Conservation (phyloP, 2,329 filamentous ascomycete genomes). For the Penicillium paneum region DNA sequence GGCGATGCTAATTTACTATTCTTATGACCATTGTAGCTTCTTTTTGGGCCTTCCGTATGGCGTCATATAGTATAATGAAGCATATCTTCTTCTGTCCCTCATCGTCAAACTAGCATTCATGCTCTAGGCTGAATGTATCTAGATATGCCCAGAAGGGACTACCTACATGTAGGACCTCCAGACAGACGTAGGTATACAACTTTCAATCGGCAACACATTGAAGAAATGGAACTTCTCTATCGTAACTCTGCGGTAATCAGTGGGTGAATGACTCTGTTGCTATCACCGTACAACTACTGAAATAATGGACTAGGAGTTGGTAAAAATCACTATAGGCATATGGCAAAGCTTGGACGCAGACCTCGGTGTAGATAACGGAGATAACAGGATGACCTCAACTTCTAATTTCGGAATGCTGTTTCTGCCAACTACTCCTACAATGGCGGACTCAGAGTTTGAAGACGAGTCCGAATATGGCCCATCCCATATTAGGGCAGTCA, state of each 20-base stretch:
- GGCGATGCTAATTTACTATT: slow-evolving; percentile 20
- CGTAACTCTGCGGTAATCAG: too few relatives aligned
- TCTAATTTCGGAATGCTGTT: not conserved
- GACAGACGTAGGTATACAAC: too few relatives aligned
- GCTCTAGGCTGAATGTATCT: too few relatives aligned
- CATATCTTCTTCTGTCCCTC: not conserved
- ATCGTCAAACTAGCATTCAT: not conserved
- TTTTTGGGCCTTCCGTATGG: not conserved
- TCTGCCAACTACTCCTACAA: slow-evolving; percentile 6
- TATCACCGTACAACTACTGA: not conserved
- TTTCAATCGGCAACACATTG: too few relatives aligned
- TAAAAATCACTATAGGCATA: not conserved
- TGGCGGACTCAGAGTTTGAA: slow-evolving; percentile 23
- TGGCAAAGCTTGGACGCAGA: not conserved
- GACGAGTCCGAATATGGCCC: slow-evolving; percentile 22
- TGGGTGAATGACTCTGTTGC: too few relatives aligned
- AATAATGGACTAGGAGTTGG: not conserved
- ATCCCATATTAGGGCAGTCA: slow-evolving; percentile 9
- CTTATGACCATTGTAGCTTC: slow-evolving; percentile 1
- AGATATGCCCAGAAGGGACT: not conserved
- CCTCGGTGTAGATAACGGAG: not conserved
- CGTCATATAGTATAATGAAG: not conserved
- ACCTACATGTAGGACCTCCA: too few relatives aligned
- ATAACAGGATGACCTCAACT: not conserved
- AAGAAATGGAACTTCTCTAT: too few relatives aligned